These are phyloP conservation scores for Tulasnella sp. DNA, from an alignment of 768 basidiomycete species.

Conservation along the genomic window DNA sequence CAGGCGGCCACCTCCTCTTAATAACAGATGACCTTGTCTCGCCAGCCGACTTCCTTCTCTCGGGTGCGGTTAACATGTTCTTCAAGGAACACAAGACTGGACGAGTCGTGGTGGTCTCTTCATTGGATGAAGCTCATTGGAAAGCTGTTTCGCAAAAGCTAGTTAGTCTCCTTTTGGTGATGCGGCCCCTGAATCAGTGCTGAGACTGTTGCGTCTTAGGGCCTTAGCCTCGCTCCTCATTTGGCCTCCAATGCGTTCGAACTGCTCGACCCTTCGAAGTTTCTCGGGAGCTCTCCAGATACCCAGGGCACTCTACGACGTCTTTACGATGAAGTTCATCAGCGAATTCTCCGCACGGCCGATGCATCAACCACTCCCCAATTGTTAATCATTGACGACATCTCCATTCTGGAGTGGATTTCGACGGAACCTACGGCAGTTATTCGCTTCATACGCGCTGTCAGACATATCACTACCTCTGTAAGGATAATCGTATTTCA, in stretches of 20 bases:
- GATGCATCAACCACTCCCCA: neutral
- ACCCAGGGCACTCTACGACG: neutral
- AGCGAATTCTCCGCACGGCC: neutral
- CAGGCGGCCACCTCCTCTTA: neutral
- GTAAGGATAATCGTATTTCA: neutral
- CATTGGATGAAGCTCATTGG: neutral
- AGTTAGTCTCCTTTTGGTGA: neutral
- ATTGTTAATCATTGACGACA: neutral
- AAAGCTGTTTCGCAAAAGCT: neutral
- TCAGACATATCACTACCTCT: neutral
- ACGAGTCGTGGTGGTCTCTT: neutral
- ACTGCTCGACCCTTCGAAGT: neutral
- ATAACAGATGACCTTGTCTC: slow-evolving; percentile 10
- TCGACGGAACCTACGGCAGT: neutral
- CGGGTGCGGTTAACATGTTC: neutral
- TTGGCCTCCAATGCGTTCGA: neutral
- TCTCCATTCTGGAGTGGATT: neutral
- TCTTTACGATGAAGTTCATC: neutral
- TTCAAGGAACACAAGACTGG: neutral
- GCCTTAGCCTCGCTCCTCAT: neutral
- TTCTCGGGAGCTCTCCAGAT: neutral
- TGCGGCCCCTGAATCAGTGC: neutral
- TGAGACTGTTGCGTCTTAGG: neutral
- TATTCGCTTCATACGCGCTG: neutral
- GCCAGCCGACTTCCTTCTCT: slow-evolving; percentile 15